A percentile compares a stretch with the other conserved stretches of the same genome.
These are phyloP conservation scores for Tanacetum coccineum DNA, from an alignment of 129 eudicot species.

Conservation along the genomic window DNA sequence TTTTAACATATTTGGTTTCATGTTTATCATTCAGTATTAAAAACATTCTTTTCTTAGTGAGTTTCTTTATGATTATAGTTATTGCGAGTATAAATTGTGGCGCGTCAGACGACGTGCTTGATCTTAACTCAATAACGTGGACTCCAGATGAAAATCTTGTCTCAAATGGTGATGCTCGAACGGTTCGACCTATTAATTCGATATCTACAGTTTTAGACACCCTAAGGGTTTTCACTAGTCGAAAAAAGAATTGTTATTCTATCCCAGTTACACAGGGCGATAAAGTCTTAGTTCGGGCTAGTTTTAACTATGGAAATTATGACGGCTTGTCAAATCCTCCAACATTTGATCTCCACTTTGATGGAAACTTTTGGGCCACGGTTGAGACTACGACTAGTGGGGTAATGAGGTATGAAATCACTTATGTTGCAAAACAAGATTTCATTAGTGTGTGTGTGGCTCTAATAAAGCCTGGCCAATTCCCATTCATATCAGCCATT, in stretches of 20 bases:
- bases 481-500: conserved; percentile 31
- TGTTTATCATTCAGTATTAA: not conserved
- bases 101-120: not conserved
- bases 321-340: conserved; percentile 35
- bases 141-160: conserved; percentile 1
- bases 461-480: conserved; percentile 27
- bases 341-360: conserved; percentile 33
- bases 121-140: conserved; percentile 19
- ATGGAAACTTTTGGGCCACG: conserved; percentile 31
- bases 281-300: conserved; percentile 27
- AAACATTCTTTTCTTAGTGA: no score
- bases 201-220: conserved; percentile 19
- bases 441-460: conserved; percentile 22
- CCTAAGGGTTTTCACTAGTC: conserved; percentile 27
- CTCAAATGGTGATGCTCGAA: conserved; percentile 23
- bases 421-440: conserved; percentile 7
- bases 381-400: conserved; percentile 24
- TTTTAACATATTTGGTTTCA: no score
- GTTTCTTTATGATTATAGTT: conserved; percentile 16
- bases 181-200: conserved; percentile 13
- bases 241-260: conserved; percentile 29
- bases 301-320: conserved; percentile 38
- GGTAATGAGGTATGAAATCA: conserved; percentile 14
- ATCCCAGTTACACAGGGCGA: conserved; percentile 15
- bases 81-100: conserved; percentile 34